These are phyloP conservation scores for Blastobotrys aristatus DNA, from an alignment of 1,139 yeast species.

Conservation along the genomic window DNA sequence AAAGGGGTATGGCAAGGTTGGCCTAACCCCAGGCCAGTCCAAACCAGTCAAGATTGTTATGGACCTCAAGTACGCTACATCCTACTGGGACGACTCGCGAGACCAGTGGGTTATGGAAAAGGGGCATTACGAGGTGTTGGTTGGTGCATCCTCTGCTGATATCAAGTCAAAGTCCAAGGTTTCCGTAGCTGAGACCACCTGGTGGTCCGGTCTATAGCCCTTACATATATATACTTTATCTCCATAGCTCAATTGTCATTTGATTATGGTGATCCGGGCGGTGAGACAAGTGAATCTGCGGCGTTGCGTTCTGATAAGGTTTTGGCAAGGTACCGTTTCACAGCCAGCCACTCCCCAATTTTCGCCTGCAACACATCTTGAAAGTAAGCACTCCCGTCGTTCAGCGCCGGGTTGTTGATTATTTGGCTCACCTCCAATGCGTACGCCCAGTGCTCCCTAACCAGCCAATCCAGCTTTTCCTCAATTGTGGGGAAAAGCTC, in stretches of 20 bases:
- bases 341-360: background rate
- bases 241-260: background rate
- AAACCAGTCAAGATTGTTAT: slow-evolving; percentile 37
- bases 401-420: background rate
- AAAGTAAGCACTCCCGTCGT: background rate
- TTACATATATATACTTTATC: background rate
- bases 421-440: background rate
- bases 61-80: slow-evolving; percentile 46
- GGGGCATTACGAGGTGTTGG: slow-evolving; percentile 46
- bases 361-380: background rate
- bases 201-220: slow-evolving; percentile 27
- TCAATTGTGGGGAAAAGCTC: background rate
- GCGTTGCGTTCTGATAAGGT: background rate
- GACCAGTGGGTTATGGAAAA: slow-evolving; percentile 49
- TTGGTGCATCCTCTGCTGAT: slow-evolving; percentile 40
- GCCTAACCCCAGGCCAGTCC: slow-evolving; percentile 41
- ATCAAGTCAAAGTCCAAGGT: slow-evolving; percentile 28
- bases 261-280: background rate
- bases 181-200: slow-evolving; percentile 26
- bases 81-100: slow-evolving; percentile 49
- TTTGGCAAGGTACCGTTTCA: background rate
- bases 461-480: background rate
- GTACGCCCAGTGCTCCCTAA: background rate
- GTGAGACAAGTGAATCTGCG: background rate
- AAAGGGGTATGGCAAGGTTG: slow-evolving; percentile 50